Evolutionary conservation across 2,329 filamentous ascomycete genomes (phyloP), one percentile per base, ranked within the genome.

Genomic region (Ascochyta koolunga): DNA sequence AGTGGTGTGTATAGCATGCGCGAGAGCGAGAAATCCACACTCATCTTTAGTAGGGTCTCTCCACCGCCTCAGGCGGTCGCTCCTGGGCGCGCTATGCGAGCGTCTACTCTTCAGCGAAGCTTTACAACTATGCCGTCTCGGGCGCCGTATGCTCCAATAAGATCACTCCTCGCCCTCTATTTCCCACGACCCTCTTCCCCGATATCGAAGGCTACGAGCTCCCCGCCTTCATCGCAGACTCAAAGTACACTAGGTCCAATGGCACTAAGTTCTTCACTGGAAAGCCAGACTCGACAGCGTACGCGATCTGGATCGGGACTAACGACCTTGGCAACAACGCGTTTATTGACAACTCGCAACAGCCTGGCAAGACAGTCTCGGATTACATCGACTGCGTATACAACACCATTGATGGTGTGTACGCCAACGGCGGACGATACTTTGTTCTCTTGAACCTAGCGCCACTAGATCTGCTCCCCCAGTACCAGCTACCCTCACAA

Each of bases 231-330:
- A 61, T 79, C 31, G 76, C 78, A 8, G 79, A 82, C 66, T 74
- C 61, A 59, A 71, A 66, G 11, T 69, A 67, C 49, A 39, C 19
- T 29, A 51, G 59, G 13, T 56, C 70, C 1, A 74, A 77, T 48
- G 76, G 76, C 47, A 75, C 68, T 1, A 72, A 73, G 5, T 73
- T 83, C 53, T 72, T 83, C 52, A 67, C 72, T 29, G 76, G 77
- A 39, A 79, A 78, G 2, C 63, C 80, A 1, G 74, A 83, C 25
- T 85, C 86, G 58, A 90, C 89, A 0, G 85, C 90, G 2, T 93
- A 91, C 66, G 81, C 85, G 1, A 82, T 93, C 44, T 93, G 88
- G 88, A 91, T 93, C 64, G 90, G 90, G 3, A 92, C 89, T 21
- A 93, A 93, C 68, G 90, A 95, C 66, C 77, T 93, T 9, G 89